A percentile compares a stretch with the other conserved stretches of the same genome.
phyloP scores from a whole-genome alignment of 2,329 filamentous ascomycete species.

The Orbilia javanica region DNA sequence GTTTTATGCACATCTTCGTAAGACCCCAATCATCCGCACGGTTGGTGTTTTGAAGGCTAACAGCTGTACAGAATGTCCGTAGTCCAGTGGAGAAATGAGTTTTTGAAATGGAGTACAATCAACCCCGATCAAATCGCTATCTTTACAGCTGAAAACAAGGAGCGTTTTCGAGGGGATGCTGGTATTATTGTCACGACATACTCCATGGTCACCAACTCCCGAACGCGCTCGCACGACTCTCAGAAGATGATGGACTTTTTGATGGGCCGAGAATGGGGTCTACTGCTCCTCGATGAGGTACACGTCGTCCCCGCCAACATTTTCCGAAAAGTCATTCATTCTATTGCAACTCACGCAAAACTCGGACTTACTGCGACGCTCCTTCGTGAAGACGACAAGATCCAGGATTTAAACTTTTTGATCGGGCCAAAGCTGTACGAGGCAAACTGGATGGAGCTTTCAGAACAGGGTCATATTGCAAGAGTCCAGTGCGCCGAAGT shows the following conservation, averaged over 20 bases:
- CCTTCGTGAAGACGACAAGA: conserved; percentile 97
- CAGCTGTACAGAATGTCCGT: conserved; percentile 78
- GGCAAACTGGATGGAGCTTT: conserved; percentile 99
- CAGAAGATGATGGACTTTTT: conserved; percentile 99
- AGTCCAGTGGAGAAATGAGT: conserved; percentile 95
- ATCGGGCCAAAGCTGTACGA: conserved; percentile 98
- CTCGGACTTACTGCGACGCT: conserved; percentile 93
- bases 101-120: conserved; percentile 99
- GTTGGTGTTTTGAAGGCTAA: conserved; percentile 5
- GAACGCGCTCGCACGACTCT: conserved; percentile 88
- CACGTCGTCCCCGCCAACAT: conserved; percentile 98
- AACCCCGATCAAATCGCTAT: conserved; percentile 92
- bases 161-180: conserved; percentile 84
- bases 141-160: conserved; percentile 94
- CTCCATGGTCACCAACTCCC: conserved; percentile 95
- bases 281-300: conserved; percentile 97
- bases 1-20: conserved; percentile 90
- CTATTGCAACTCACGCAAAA: conserved; percentile 95
- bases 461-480: conserved; percentile 95
- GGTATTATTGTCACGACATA: conserved; percentile 98
- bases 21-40: neutral
- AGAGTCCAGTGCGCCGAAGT: conserved; percentile 98
- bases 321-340: conserved; percentile 92
- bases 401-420: conserved; percentile 94
- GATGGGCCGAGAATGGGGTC: conserved; percentile 88